phyloP scores from a whole-genome alignment of 257 asterid species.

The Fraxinus anomala region DNA sequence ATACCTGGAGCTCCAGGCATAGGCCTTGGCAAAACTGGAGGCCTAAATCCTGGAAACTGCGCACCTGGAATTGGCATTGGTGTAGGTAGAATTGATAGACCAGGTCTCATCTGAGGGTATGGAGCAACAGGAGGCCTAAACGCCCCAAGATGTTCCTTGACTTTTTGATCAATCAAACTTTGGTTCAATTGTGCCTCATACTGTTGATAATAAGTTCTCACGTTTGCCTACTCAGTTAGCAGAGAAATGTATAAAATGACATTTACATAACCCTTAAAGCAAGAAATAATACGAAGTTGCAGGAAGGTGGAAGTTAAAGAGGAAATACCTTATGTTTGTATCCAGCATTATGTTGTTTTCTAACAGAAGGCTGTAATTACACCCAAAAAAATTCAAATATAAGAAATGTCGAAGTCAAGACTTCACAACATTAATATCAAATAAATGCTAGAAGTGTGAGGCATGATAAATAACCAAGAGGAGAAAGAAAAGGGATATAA shows the following conservation, averaged over 20 bases:
- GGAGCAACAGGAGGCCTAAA: slow-evolving; percentile 76
- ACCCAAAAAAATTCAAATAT: slow-evolving; percentile 17
- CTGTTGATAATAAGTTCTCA: slow-evolving; percentile 83
- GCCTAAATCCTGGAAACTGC: slow-evolving; percentile 71
- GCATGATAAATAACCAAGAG: neutral
- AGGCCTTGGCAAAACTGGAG: slow-evolving; percentile 78
- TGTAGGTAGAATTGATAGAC: slow-evolving; percentile 55
- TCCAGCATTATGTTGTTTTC: slow-evolving; percentile 96
- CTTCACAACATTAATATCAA: neutral
- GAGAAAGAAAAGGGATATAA: neutral
- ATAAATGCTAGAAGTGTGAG: neutral
- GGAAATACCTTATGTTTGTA: slow-evolving; percentile 88
- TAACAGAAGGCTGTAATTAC: slow-evolving; percentile 85
- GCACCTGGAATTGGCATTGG: slow-evolving; percentile 63
- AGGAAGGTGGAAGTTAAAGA: neutral
- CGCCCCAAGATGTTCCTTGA: slow-evolving; percentile 93
- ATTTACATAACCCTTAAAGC: slow-evolving; percentile 1
- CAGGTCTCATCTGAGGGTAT: slow-evolving; percentile 67
- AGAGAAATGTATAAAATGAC: slow-evolving; percentile 5
- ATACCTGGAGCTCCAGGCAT: slow-evolving; percentile 71
- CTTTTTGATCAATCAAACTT: slow-evolving; percentile 89
- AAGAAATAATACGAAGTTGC: neutral
- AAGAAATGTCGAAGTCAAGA: neutral
- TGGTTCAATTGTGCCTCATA: slow-evolving; percentile 95
- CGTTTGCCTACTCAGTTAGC: slow-evolving; percentile 72